Conservation (phyloP, 176 grass and related monocot species). For the Triticum timopheevii region DNA sequence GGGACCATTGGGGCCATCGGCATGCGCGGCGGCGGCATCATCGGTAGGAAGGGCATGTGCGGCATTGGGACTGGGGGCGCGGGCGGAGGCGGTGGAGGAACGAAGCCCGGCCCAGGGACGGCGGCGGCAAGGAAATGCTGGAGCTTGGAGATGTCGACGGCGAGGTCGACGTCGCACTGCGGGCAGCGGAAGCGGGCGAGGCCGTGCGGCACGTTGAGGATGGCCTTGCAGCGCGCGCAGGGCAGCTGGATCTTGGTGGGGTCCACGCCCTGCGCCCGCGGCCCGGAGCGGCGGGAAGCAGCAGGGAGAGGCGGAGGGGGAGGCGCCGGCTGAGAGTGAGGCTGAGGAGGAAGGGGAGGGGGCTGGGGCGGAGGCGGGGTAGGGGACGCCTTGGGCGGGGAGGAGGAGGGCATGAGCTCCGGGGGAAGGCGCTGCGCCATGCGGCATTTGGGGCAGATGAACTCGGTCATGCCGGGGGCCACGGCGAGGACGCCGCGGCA, state of each 20-base stretch:
- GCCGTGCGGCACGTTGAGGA: constrained; percentile 86
- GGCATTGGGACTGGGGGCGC: constrained; percentile 40
- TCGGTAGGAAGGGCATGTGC: constrained; percentile 53
- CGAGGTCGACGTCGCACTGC: constrained; percentile 80
- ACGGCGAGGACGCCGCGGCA: constrained; percentile 54
- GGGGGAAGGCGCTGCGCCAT: constrained; percentile 73
- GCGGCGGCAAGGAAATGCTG: constrained; percentile 40
- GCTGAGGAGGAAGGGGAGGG: background rate
- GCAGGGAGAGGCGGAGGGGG: background rate
- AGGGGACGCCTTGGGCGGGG: constrained; percentile 26
- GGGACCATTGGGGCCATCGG: constrained; percentile 5
- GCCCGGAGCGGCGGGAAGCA: constrained; percentile 26
- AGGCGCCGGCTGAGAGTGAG: background rate
- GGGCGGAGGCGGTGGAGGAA: constrained; percentile 21
- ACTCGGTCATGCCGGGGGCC: constrained; percentile 70
- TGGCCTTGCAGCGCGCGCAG: constrained; percentile 54
- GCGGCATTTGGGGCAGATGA: constrained; percentile 78
- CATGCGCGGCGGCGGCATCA: constrained; percentile 35
- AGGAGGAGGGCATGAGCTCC: constrained; percentile 47
- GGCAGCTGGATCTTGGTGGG: constrained; percentile 82
- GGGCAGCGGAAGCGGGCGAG: constrained; percentile 85
- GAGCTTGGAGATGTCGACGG: constrained; percentile 67
- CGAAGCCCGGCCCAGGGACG: constrained; percentile 4
- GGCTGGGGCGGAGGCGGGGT: constrained; percentile 27
- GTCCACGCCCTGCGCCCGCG: constrained; percentile 64